Percentiles rank a stretch among this genome's conserved stretches.
phyloP scores from a whole-genome alignment of 1,139 yeast genomes.

The Yamadazyma dushanensis region DNA sequence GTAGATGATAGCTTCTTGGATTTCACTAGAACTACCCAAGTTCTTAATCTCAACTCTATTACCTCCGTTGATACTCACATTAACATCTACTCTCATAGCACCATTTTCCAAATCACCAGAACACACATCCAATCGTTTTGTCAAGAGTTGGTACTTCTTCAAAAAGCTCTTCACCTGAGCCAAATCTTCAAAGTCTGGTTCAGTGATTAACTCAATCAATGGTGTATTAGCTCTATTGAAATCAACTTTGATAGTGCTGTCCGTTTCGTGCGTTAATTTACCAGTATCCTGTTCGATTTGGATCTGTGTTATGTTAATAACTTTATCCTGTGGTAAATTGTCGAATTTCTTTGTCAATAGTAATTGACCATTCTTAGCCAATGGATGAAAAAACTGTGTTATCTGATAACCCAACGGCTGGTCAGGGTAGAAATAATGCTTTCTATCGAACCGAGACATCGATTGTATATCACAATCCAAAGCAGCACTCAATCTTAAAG shows the following conservation, averaged over 20 bases:
- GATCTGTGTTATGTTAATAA: conserved; percentile 63
- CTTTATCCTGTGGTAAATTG: conserved; percentile 41
- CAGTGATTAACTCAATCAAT: conserved; percentile 85
- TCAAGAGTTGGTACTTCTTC: conserved; percentile 72
- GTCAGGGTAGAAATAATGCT: conserved; percentile 94
- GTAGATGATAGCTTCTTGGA: conserved; percentile 69
- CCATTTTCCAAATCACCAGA: conserved; percentile 93
- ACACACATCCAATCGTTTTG: conserved; percentile 69
- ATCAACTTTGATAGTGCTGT: conserved; percentile 57
- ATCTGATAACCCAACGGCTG: conserved; percentile 96
- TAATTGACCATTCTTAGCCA: conserved; percentile 67
- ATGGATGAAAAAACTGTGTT: conserved; percentile 84
- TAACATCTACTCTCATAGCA: conserved; percentile 93
- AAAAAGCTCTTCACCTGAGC: conserved; percentile 77
- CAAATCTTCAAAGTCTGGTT: conserved; percentile 75
- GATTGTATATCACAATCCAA: conserved; percentile 59
- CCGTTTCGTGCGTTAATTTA: conserved; percentile 61
- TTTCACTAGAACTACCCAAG: conserved; percentile 80
- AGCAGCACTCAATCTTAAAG: conserved; percentile 73
- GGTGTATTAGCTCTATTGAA: conserved; percentile 85
- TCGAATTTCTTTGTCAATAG: conserved; percentile 52
- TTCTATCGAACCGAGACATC: conserved; percentile 77
- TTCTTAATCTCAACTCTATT: conserved; percentile 87
- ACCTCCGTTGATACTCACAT: conserved; percentile 71
- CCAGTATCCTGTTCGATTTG: conserved; percentile 97